Evolutionary conservation across 2,329 filamentous ascomycete genomes (phyloP), one percentile per base, ranked within the genome.

Genomic region (Stachybotrys echinatus): DNA sequence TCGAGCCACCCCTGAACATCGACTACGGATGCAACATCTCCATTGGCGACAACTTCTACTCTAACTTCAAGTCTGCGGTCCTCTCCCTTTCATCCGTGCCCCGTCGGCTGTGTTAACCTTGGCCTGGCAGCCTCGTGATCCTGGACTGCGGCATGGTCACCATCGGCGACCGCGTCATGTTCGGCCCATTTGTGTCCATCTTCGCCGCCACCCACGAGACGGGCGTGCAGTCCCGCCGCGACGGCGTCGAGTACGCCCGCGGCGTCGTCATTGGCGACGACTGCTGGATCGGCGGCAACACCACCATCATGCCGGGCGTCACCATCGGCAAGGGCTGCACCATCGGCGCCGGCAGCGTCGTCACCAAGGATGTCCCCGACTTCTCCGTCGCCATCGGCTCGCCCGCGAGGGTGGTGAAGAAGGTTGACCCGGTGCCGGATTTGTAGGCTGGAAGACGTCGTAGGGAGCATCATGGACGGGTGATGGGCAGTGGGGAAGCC

Each of bases 161-260:
- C 3, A 84, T 89, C 44, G 87, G 87, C 1, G 75, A 83, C 18
- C 77, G 86, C 39, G 86, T 85, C 2, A 68, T 88, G 55, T 74
- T 89, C 44, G 87, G 84, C 0, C 84, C 87, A 1, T 83, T 81
- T 59, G 84, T 89, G 0, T 79, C 73, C 34, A 76, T 91, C 47
- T 87, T 80, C 60, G 78, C 80, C 4, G 87, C 79, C 4, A 84
- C 80, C 0, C 87, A 91, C 65, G 85, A 86, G 22, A 68, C 85
- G 0, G 84, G 87, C 57, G 67, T 74, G 4, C 65, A 66, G 54
- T 68, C 64, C n/a, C 68, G 73, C 17, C 60, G 70, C 21, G 66
- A 72, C 22, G 59, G 58, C 17, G 59, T 72, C 48, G 71, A 73
- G 55, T 74, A 66, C 55, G 72, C 70, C 2, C 60, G 58, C 18